A percentile compares a stretch with the other conserved stretches of the same genome.
Evolutionary conservation across 257 asterid genomes (phyloP).

Genomic region (Nyctanthes arbortristis): DNA sequence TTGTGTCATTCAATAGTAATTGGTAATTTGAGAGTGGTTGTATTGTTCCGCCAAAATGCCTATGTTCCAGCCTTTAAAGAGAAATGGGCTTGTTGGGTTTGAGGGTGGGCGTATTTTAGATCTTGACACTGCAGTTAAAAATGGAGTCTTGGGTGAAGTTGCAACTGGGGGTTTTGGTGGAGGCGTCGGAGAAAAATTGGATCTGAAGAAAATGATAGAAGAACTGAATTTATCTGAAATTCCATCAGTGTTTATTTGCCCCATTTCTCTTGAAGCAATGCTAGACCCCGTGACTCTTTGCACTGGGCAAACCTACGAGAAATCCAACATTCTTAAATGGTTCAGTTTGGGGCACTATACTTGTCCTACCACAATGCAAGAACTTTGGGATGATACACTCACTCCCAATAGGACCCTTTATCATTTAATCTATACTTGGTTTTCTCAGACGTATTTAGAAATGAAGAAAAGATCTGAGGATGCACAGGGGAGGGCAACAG

Average conservation of each 20-base stretch:
- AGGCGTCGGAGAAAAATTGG: constrained; percentile 30
- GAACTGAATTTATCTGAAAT: constrained; percentile 33
- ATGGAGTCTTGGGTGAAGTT: constrained; percentile 61
- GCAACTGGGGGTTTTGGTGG: constrained; percentile 33
- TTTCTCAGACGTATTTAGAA: constrained; percentile 71
- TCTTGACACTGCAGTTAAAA: constrained; percentile 65
- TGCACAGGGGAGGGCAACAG: constrained; percentile 75
- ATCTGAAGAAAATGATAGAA: constrained; percentile 35
- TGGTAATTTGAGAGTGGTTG: not conserved
- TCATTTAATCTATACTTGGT: constrained; percentile 69
- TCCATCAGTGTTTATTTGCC: constrained; percentile 61
- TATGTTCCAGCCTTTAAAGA: constrained; percentile 49
- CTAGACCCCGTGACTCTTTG: constrained; percentile 84
- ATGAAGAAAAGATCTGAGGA: constrained; percentile 79
- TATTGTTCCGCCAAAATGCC: constrained; percentile 41
- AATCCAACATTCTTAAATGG: constrained; percentile 66
- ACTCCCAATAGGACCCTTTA: constrained; percentile 67
- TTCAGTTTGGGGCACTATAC: constrained; percentile 57
- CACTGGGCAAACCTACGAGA: constrained; percentile 82
- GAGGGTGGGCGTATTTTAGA: constrained; percentile 57
- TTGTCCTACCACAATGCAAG: constrained; percentile 79
- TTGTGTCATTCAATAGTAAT: constrained; percentile 10
- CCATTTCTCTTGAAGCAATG: constrained; percentile 78
- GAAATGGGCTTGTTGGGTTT: constrained; percentile 39
- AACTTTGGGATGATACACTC: constrained; percentile 69